Conservation (phyloP, 2,329 filamentous ascomycete genomes). For the Beauveria rudraprayagi region DNA sequence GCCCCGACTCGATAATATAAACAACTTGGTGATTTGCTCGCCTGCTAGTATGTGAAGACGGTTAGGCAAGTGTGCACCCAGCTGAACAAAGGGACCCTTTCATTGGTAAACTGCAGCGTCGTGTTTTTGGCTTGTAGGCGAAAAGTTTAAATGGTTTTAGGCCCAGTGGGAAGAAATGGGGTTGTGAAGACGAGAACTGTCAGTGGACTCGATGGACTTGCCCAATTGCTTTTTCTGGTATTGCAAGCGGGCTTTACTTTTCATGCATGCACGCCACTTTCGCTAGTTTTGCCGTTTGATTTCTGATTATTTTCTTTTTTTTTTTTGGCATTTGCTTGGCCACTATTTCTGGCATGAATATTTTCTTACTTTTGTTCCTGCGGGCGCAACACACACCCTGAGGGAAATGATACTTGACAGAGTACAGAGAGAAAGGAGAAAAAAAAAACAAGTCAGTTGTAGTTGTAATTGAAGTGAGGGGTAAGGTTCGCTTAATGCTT, state of each 20-base stretch:
- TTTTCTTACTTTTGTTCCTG: not conserved
- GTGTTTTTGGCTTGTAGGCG: too few relatives aligned
- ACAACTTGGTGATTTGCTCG: too few relatives aligned
- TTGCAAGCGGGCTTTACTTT: not conserved
- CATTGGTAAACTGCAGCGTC: too few relatives aligned
- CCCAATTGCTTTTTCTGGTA: not conserved
- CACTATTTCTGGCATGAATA: not conserved
- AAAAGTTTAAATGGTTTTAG: not conserved
- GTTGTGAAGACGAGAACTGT: not conserved
- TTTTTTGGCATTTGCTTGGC: not conserved
- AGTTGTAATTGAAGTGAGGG: not conserved
- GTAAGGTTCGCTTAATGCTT: not conserved
- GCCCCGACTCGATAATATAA: too few relatives aligned
- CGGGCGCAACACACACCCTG: too few relatives aligned
- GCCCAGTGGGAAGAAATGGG: not conserved
- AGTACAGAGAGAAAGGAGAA: too few relatives aligned
- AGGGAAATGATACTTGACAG: too few relatives aligned
- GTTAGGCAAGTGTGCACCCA: too few relatives aligned
- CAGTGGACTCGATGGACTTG: not conserved
- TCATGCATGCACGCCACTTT: not conserved
- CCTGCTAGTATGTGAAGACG: too few relatives aligned
- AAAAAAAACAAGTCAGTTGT: not conserved
- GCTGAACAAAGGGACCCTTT: too few relatives aligned
- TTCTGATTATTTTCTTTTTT: not conserved
- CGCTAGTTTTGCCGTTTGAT: not conserved